Base-by-base conservation (phyloP, 2,329 filamentous ascomycete genomes). In the Stromatinia cepivora region DNA sequence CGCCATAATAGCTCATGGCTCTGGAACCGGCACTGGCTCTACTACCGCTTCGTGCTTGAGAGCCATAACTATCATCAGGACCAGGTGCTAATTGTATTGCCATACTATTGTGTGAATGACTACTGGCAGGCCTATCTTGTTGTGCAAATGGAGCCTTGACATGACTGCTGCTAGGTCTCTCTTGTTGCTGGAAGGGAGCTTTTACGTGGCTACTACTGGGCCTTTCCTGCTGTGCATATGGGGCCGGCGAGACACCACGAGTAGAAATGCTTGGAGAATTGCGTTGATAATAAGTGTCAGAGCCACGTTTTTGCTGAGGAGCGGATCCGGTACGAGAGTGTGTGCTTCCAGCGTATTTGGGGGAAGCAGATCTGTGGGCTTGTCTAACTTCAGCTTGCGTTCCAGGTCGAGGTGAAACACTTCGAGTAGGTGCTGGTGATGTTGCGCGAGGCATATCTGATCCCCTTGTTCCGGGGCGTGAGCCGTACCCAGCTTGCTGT, bases 351-450 rank as follows among this genome's bases (percentile, higher is more conserved):
- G 73, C 82, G 75, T 91, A 91, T 1, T 90, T 91, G 0, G 90
- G 90, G 4, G 88, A 90, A 20, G 82, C 81, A 2, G 87, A 85
- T 36, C 85, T 80, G 72, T 81, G 80, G 46, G 64, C 67, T 66
- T 82, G 82, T 72, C 82, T 82, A 48, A 80, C 76, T 69, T 86
- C 84, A 17, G 81, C 79, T 67, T 84, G 82, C 69, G 85, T 81
- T 25, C 81, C 82, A 4, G 90, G 89, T 42, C 87, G 84, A 11
- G 91, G 90, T 15, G 87, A 89, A n/a, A 80, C 81, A 72, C 83
- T 85, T 54, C 91, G 86, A 10, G 87, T 83, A 34, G 91, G 88
- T 36, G 87, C 87, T 42, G 93, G 93, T 10, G 92, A 94, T 8
- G 86, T 80, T 1, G 87, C 85, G 36, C 87, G 81, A 28, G 87